Conservation (phyloP, 345 rosid genomes). For the Sonneratia caseolaris region DNA sequence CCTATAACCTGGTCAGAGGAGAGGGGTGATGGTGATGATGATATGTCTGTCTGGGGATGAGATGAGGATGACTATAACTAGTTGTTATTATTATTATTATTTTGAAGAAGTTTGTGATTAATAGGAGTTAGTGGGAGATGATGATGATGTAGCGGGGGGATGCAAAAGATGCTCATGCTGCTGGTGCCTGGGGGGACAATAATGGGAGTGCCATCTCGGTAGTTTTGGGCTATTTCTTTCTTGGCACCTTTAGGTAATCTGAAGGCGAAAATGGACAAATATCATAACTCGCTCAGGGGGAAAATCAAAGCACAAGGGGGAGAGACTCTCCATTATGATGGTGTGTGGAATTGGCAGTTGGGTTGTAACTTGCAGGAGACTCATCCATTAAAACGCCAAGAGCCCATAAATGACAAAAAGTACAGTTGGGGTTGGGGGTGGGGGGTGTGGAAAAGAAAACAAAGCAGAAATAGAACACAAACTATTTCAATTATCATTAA, state of each 20-base stretch:
- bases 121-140: neutral
- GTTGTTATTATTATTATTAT: neutral
- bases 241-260: neutral
- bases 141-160: no score
- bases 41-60: neutral
- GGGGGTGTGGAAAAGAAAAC: no score
- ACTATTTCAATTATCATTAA: no score
- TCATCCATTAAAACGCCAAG: neutral
- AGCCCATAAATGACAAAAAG: no score
- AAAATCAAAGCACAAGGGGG: neutral
- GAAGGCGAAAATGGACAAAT: neutral
- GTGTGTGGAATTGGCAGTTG: neutral
- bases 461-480: no score
- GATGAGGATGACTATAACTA: neutral
- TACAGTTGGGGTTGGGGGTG: no score
- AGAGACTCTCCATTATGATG: neutral
- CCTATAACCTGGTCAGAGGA: no score
- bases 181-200: neutral
- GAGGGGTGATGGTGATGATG: neutral
- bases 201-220: neutral
- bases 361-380: neutral
- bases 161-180: neutral
- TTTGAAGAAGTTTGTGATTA: no score
- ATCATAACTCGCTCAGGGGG: neutral
- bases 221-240: neutral